A percentile compares a stretch with the other conserved stretches of the same genome.
These are phyloP conservation scores for Phycomyces blakesleeanus DNA, from an alignment of 192 early-diverging fungal genomes.

Conservation along the genomic window DNA sequence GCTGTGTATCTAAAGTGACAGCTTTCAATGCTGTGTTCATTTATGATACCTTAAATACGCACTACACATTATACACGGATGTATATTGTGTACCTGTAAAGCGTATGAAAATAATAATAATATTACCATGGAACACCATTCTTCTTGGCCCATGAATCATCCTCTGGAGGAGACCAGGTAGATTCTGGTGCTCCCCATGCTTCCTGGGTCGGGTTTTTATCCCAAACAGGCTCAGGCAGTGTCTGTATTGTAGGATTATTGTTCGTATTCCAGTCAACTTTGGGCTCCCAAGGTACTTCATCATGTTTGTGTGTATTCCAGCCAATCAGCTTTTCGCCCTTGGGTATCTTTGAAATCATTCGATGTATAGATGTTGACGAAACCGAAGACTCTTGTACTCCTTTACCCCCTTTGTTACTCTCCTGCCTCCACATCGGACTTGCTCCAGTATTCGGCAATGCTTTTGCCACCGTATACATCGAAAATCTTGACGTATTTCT, in stretches of 20 bases:
- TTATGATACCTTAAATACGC: no score
- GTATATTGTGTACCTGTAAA: no score
- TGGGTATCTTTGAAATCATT: not conserved
- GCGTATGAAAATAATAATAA: no score
- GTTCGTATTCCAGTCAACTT: conserved; percentile 20
- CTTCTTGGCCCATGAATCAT: not conserved
- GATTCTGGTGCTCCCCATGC: not conserved
- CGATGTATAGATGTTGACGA: conserved; percentile 6
- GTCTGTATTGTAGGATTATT: not conserved
- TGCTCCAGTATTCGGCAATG: not conserved
- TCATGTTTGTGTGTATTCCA: conserved; percentile 28
- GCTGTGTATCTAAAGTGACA: no score
- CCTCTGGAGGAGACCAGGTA: not conserved
- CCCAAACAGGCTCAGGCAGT: not conserved
- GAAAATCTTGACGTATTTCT: not conserved
- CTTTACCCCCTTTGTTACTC: not conserved
- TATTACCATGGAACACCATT: not conserved
- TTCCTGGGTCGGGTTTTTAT: not conserved
- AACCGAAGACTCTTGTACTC: not conserved
- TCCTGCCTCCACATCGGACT: not conserved
- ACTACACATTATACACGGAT: no score
- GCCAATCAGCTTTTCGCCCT: conserved; percentile 12
- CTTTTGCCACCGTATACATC: conserved; percentile 2
- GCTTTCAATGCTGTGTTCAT: no score
- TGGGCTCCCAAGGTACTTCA: conserved; percentile 24